A percentile compares a stretch with the other conserved stretches of the same genome.
phyloP scores from a whole-genome alignment of 495 filamentous ascomycete genomes.

The Hyphodiscus hymeniophilus region DNA sequence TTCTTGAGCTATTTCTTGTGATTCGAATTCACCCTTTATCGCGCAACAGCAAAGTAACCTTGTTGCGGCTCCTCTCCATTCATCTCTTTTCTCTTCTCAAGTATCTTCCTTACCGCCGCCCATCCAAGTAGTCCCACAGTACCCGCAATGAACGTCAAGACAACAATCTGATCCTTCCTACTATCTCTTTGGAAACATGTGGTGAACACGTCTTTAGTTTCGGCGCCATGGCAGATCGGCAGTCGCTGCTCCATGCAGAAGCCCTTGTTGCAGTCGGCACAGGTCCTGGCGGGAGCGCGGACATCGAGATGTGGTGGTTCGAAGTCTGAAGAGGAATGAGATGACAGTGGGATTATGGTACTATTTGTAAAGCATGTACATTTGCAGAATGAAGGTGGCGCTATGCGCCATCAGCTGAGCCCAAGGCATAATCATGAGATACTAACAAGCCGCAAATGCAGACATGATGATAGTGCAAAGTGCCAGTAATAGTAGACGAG shows the following conservation, averaged over 20 bases:
- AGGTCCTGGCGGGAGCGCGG: slow-evolving; percentile 31
- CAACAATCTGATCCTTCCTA: slow-evolving; percentile 80
- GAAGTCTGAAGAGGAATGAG: slow-evolving; percentile 20
- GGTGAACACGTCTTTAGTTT: slow-evolving; percentile 79
- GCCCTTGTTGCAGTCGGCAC: slow-evolving; percentile 81
- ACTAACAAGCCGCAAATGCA: slow-evolving; percentile 16
- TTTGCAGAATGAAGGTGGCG: slow-evolving; percentile 87
- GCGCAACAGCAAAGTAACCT: slow-evolving; percentile 10
- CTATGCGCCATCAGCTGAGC: slow-evolving; percentile 10
- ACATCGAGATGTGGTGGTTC: not conserved
- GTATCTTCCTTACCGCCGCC: slow-evolving; percentile 51
- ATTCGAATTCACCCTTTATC: too few species aligned
- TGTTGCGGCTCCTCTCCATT: slow-evolving; percentile 11
- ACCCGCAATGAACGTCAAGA: slow-evolving; percentile 84
- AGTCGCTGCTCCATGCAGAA: slow-evolving; percentile 83
- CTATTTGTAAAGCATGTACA: slow-evolving; percentile 90
- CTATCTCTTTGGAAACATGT: slow-evolving; percentile 93
- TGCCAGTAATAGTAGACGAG: slow-evolving; percentile 8
- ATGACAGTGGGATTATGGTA: slow-evolving; percentile 70
- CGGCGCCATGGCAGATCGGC: slow-evolving; percentile 78
- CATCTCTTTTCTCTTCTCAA: slow-evolving; percentile 14
- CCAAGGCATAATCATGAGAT: not conserved
- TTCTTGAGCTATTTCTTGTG: too few species aligned
- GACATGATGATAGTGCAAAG: slow-evolving; percentile 18
- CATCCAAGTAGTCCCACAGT: slow-evolving; percentile 77